phyloP scores from a whole-genome alignment of 2,329 filamentous ascomycete genomes.

The Myotisia sp. region DNA sequence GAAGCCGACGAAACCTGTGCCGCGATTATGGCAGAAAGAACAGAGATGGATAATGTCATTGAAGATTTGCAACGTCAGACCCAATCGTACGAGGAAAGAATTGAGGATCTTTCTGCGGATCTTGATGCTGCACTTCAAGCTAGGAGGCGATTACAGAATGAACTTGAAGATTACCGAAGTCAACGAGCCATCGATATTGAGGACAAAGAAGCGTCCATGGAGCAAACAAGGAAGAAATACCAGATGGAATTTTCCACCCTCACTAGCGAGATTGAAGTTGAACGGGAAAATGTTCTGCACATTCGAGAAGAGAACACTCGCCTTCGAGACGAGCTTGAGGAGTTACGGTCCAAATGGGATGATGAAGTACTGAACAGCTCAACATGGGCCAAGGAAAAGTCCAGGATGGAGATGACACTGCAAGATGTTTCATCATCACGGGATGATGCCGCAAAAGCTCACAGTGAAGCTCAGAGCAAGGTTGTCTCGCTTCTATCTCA shows the following conservation, averaged over 20 bases:
- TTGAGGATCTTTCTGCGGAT: constrained; percentile 85
- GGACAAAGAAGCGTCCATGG: constrained; percentile 89
- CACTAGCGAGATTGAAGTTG: constrained; percentile 82
- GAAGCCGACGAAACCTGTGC: constrained; percentile 88
- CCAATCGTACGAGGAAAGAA: constrained; percentile 75
- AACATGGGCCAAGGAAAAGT: constrained; percentile 96
- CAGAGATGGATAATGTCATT: constrained; percentile 73
- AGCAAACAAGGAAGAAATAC: constrained; percentile 96
- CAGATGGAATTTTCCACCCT: constrained; percentile 81
- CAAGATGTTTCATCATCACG: constrained; percentile 80
- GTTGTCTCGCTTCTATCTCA: constrained; percentile 82
- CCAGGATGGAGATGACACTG: constrained; percentile 75
- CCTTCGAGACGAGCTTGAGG: constrained; percentile 89
- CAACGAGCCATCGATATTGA: constrained; percentile 93
- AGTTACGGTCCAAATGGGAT: constrained; percentile 91
- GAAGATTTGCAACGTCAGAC: constrained; percentile 84
- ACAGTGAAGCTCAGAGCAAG: constrained; percentile 89
- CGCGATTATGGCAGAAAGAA: constrained; percentile 77
- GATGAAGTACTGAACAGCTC: constrained; percentile 95
- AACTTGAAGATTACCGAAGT: constrained; percentile 92
- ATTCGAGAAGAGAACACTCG: constrained; percentile 70
- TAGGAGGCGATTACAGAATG: constrained; percentile 89
- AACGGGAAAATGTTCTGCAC: constrained; percentile 79
- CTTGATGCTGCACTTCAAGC: constrained; percentile 71
- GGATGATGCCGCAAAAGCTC: constrained; percentile 81